Percentiles rank a stretch among this genome's conserved stretches.
Conservation (phyloP, 1,284 basidiomycete species). For the Coniferiporia sulphurascens region DNA sequence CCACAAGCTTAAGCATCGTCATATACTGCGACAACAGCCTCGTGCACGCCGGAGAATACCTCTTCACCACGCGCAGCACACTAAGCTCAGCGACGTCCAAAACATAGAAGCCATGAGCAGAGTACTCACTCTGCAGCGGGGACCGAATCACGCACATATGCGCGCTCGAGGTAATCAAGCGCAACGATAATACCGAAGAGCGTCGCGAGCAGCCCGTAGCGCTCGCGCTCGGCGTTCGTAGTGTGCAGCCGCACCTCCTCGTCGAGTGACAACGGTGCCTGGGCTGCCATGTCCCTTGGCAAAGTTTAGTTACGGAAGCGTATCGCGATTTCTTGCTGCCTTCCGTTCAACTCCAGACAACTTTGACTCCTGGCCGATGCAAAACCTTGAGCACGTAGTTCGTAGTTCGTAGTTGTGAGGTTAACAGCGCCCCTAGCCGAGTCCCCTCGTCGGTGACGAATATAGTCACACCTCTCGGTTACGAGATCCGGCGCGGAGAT, state of each 20-base stretch:
- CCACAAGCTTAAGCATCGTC: conserved; percentile 91
- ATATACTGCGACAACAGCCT: conserved; percentile 93
- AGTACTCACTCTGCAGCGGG: conserved; percentile 79
- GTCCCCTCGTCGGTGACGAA: too few relatives aligned
- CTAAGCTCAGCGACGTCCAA: conserved; percentile 1
- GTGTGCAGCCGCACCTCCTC: conserved; percentile 91
- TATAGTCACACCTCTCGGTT: too few relatives aligned
- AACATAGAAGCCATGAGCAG: conserved; percentile 10
- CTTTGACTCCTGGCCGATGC: too few relatives aligned
- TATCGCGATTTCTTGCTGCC: background rate
- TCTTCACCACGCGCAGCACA: conserved; percentile 39
- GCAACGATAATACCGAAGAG: conserved; percentile 89
- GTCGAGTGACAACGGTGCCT: conserved; percentile 54
- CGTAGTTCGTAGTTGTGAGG: too few relatives aligned
- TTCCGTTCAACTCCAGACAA: too few relatives aligned
- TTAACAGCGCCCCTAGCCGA: too few relatives aligned
- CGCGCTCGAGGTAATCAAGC: conserved; percentile 92
- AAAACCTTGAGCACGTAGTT: too few relatives aligned
- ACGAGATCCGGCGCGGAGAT: too few relatives aligned
- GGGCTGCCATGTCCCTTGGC: conserved; percentile 1
- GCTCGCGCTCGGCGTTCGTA: conserved; percentile 87
- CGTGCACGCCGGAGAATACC: conserved; percentile 95
- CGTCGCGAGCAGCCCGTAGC: conserved; percentile 84
- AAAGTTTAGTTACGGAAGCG: background rate
- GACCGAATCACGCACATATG: conserved; percentile 92